Conservation (phyloP, 306 rosid genomes). For the Glycine latifolia region DNA sequence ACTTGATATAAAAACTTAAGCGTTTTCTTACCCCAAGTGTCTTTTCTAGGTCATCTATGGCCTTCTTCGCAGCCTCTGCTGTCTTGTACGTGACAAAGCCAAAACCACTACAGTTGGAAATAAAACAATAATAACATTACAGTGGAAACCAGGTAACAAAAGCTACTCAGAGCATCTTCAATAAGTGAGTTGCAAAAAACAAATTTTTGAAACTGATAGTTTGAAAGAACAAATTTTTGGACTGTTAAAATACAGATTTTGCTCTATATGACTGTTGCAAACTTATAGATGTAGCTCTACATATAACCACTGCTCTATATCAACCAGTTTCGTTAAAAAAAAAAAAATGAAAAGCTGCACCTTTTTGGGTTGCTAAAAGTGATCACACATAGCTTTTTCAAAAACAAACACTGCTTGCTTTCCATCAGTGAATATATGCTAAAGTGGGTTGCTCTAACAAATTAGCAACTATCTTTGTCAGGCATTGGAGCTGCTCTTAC, state of each 20-base stretch:
- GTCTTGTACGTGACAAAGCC: conserved; percentile 81
- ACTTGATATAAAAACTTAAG: conserved; percentile 32
- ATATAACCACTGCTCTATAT: background rate
- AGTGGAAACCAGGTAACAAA: conserved; percentile 22
- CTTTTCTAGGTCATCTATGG: conserved; percentile 74
- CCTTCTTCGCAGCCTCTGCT: conserved; percentile 79
- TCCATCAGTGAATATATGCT: background rate
- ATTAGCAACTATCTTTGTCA: background rate
- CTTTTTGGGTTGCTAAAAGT: background rate
- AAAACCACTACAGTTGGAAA: conserved; percentile 65
- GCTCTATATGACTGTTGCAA: conserved; percentile 3
- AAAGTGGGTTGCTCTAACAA: background rate
- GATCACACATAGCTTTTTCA: background rate
- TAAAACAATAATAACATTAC: conserved; percentile 36
- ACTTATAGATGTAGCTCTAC: background rate
- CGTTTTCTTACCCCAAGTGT: conserved; percentile 67
- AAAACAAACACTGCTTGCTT: background rate
- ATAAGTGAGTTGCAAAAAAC: background rate
- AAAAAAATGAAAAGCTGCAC: background rate
- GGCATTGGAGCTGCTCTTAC: background rate
- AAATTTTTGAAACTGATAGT: background rate
- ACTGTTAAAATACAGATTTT: background rate
- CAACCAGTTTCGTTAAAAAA: background rate
- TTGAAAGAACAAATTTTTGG: background rate
- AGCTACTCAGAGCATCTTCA: background rate